Evolutionary conservation across 768 basidiomycete genomes (phyloP).

Genomic region (Phylloporus scabripes): DNA sequence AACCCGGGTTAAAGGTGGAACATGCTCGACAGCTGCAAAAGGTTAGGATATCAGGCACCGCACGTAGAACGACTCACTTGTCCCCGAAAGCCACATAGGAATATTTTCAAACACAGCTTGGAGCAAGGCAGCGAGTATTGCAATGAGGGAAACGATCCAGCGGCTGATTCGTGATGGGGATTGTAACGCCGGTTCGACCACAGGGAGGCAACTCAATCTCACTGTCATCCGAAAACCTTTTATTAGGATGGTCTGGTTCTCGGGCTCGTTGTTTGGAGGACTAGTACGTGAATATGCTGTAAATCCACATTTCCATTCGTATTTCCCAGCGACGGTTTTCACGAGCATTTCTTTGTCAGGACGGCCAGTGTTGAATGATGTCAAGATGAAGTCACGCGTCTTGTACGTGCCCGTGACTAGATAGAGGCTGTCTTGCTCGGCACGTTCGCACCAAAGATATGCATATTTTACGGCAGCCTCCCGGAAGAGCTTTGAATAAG

Average conservation of each 20-base stretch:
- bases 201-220: background rate
- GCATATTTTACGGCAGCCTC: background rate
- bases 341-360: background rate
- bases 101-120: background rate
- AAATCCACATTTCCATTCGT: background rate
- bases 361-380: background rate
- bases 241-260: conserved; percentile 11
- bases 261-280: background rate
- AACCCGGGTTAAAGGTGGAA: background rate
- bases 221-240: conserved; percentile 7
- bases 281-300: background rate
- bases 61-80: background rate
- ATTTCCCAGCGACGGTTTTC: background rate
- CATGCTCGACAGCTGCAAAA: background rate
- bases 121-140: background rate
- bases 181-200: background rate
- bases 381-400: background rate
- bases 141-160: background rate
- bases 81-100: background rate
- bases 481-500: background rate
- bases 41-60: background rate
- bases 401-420: background rate
- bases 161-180: background rate
- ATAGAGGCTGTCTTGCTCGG: background rate
- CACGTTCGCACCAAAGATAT: background rate